Evolutionary conservation across 2,329 filamentous ascomycete genomes (phyloP).

Genomic region (Xylaria digitata): DNA sequence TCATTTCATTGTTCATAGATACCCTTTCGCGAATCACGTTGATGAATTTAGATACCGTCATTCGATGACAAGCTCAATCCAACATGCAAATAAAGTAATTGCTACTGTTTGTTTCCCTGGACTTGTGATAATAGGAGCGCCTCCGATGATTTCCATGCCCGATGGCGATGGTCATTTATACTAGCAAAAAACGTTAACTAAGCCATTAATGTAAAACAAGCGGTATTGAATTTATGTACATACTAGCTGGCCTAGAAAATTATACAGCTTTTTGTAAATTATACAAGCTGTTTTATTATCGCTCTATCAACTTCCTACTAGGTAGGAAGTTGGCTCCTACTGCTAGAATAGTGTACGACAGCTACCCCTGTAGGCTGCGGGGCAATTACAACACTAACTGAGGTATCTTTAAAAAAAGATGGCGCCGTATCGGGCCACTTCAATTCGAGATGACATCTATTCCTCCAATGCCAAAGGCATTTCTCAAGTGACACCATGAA

Average conservation of each 20-base stretch:
- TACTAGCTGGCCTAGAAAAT: too few relatives aligned
- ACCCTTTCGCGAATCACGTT: constrained; percentile 30
- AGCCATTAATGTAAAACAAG: too few relatives aligned
- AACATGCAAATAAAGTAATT: background rate
- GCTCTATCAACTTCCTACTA: background rate
- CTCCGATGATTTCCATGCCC: background rate
- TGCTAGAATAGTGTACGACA: too few relatives aligned
- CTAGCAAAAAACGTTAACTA: too few relatives aligned
- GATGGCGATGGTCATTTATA: background rate
- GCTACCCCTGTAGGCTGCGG: constrained; percentile 7
- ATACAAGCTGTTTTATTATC: too few relatives aligned
- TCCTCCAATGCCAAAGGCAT: background rate
- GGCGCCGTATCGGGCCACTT: background rate
- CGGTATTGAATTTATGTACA: background rate
- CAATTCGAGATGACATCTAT: constrained; percentile 10
- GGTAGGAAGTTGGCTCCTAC: too few relatives aligned
- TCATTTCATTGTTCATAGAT: constrained; percentile 31
- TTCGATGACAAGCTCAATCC: background rate
- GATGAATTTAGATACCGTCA: constrained; percentile 19
- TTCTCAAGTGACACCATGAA: constrained; percentile 39
- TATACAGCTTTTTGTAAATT: too few relatives aligned
- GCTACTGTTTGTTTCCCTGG: background rate
- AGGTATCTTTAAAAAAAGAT: too few relatives aligned
- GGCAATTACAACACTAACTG: background rate
- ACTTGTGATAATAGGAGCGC: background rate